Evolutionary conservation across 202 grass and related monocot genomes (phyloP).

Genomic region (Elaeis oleifera): DNA sequence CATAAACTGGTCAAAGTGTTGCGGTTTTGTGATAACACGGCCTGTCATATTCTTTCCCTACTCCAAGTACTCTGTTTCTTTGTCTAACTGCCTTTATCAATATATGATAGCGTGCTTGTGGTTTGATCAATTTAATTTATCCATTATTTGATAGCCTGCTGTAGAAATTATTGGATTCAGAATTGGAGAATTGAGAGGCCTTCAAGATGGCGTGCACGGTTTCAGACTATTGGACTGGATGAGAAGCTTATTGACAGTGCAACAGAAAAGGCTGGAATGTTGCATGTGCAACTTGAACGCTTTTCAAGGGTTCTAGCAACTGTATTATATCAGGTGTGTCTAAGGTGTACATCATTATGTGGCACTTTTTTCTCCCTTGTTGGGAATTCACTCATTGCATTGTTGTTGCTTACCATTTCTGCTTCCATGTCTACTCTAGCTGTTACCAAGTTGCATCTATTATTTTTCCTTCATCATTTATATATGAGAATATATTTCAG

Average conservation of each 20-base stretch:
- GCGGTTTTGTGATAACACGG: no score
- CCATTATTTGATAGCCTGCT: slow-evolving; percentile 50
- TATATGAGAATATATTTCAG: no score
- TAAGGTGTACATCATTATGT: not conserved
- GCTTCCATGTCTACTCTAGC: not conserved
- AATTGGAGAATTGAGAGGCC: slow-evolving; percentile 74
- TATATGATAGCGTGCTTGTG: no score
- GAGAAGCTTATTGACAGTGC: slow-evolving; percentile 81
- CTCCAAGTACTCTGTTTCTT: no score
- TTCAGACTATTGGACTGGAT: slow-evolving; percentile 78
- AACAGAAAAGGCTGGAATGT: slow-evolving; percentile 74
- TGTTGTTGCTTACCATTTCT: not conserved
- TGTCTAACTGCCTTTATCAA: no score
- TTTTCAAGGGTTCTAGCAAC: slow-evolving; percentile 75
- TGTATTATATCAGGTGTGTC: slow-evolving; percentile 64
- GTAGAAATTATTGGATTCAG: slow-evolving; percentile 90
- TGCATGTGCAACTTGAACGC: slow-evolving; percentile 80
- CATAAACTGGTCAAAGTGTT: no score
- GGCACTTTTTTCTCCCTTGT: no score
- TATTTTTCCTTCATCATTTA: not conserved
- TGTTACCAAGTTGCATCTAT: not conserved
- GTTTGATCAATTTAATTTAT: no score
- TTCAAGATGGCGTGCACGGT: slow-evolving; percentile 83
- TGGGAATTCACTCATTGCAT: no score
- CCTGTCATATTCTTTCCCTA: no score